Conservation (phyloP, 2,329 filamentous ascomycete species). For the Penicillium crustosum region DNA sequence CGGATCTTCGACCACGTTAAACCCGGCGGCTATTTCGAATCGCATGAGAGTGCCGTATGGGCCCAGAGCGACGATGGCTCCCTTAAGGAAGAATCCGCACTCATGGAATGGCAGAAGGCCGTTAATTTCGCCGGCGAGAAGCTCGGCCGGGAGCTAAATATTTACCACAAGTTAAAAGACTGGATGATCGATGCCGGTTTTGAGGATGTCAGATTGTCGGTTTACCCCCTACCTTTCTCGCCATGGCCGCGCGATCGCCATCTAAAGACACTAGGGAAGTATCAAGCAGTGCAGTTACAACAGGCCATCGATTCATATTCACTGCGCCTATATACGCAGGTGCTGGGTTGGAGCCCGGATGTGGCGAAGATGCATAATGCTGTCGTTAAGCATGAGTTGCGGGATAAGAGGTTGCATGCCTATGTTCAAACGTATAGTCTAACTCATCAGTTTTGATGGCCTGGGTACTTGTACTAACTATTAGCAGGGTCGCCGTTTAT, state of each 20-base stretch:
- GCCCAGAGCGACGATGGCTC: too few species aligned
- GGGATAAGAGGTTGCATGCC: slow-evolving; percentile 18
- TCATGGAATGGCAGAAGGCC: too few species aligned
- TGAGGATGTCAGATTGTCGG: slow-evolving; percentile 15
- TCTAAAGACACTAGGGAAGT: slow-evolving; percentile 19
- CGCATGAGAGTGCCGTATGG: too few species aligned
- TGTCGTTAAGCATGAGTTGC: slow-evolving; percentile 18
- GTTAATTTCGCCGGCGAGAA: slow-evolving; percentile 19
- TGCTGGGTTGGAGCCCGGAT: neutral
- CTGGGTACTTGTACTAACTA: slow-evolving; percentile 9
- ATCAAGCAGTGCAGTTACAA: slow-evolving; percentile 16
- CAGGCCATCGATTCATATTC: slow-evolving; percentile 24
- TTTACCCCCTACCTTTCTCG: slow-evolving; percentile 19
- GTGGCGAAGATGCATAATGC: slow-evolving; percentile 21
- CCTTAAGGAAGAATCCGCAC: too few species aligned
- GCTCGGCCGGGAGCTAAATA: slow-evolving; percentile 28
- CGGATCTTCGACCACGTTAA: too few species aligned
- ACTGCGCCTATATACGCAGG: slow-evolving; percentile 19
- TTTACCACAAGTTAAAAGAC: slow-evolving; percentile 25
- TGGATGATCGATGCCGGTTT: slow-evolving; percentile 30
- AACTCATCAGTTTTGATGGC: neutral
- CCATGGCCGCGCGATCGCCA: slow-evolving; percentile 21
- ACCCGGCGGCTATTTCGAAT: too few species aligned
- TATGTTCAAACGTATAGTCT: slow-evolving; percentile 21
- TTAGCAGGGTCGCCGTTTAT: slow-evolving; percentile 14